These are phyloP conservation scores for Coniochaeta ligniaria DNA, from an alignment of 2,329 filamentous ascomycete species.

Conservation along the genomic window DNA sequence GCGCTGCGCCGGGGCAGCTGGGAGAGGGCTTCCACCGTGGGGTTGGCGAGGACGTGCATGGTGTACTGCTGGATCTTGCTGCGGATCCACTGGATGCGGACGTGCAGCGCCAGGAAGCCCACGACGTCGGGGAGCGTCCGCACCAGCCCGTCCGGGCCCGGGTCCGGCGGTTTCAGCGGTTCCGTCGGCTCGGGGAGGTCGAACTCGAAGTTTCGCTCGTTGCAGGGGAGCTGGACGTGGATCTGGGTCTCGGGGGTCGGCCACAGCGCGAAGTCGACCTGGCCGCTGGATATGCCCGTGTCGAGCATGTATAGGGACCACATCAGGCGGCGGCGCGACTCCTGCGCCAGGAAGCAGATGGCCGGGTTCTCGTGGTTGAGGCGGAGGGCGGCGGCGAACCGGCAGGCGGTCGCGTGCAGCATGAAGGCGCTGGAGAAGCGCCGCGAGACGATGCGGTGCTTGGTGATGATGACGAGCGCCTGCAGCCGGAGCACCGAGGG, in stretches of 20 bases:
- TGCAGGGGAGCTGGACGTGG: constrained; percentile 39
- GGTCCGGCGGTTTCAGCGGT: constrained; percentile 34
- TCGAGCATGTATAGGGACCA: constrained; percentile 43
- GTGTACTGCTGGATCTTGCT: constrained; percentile 48
- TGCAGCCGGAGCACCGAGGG: constrained; percentile 50
- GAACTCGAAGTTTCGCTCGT: constrained; percentile 47
- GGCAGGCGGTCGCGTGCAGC: constrained; percentile 35
- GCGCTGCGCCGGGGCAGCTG: constrained; percentile 38
- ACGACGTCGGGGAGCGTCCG: constrained; percentile 43
- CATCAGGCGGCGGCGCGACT: constrained; percentile 37
- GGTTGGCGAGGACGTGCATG: constrained; percentile 32
- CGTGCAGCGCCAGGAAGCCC: constrained; percentile 48
- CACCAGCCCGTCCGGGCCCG: constrained; percentile 31
- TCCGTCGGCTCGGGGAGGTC: constrained; percentile 49
- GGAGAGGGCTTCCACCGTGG: constrained; percentile 35
- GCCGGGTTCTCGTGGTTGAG: constrained; percentile 40
- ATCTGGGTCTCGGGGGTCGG: constrained; percentile 29
- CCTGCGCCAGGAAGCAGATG: constrained; percentile 34
- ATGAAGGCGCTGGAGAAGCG: constrained; percentile 40
- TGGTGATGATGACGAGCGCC: constrained; percentile 36
- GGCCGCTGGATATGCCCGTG: constrained; percentile 37
- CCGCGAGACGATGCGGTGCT: constrained; percentile 37
- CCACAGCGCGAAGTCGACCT: constrained; percentile 38
- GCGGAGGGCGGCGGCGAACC: constrained; percentile 40
- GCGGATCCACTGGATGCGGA: constrained; percentile 48